These are phyloP conservation scores for Amniculicola lignicola DNA, from an alignment of 495 filamentous ascomycete genomes.

Conservation along the genomic window DNA sequence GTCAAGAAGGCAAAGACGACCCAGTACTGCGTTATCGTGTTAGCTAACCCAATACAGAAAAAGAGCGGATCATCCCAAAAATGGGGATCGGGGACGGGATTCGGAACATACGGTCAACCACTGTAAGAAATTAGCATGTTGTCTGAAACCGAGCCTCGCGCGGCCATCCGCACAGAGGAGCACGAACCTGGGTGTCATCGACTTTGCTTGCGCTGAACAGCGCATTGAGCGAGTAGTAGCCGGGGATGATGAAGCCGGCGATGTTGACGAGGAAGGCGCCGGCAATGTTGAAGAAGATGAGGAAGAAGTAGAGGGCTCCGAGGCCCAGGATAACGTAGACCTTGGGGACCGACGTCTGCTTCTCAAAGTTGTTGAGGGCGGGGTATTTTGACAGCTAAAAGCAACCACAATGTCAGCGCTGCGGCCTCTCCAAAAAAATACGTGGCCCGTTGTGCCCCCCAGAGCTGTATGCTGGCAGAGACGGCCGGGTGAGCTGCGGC, in stretches of 20 bases:
- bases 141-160: conserved; percentile 9
- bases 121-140: conserved; percentile 40
- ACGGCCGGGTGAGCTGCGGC: not conserved
- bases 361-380: conserved; percentile 91
- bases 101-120: conserved; percentile 62
- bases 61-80: not conserved
- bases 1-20: conserved; percentile 92
- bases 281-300: conserved; percentile 98
- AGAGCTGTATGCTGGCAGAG: too few species aligned
- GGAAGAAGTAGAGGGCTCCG: conserved; percentile 87
- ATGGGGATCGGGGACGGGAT: not conserved
- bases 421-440: too few species aligned
- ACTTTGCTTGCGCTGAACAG: conserved; percentile 75
- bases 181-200: conserved; percentile 85
- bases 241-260: conserved; percentile 89
- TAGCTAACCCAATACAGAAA: conserved; percentile 34
- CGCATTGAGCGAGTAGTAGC: conserved; percentile 91
- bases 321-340: conserved; percentile 91
- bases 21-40: conserved; percentile 73
- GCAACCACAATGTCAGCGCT: conserved; percentile 9
- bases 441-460: too few species aligned
- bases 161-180: not conserved
- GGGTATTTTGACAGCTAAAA: conserved; percentile 93
- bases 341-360: conserved; percentile 91
- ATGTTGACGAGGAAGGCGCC: conserved; percentile 95